These are phyloP conservation scores for Rhynchosporium agropyri DNA, from an alignment of 2,329 filamentous ascomycete genomes.

Conservation along the genomic window DNA sequence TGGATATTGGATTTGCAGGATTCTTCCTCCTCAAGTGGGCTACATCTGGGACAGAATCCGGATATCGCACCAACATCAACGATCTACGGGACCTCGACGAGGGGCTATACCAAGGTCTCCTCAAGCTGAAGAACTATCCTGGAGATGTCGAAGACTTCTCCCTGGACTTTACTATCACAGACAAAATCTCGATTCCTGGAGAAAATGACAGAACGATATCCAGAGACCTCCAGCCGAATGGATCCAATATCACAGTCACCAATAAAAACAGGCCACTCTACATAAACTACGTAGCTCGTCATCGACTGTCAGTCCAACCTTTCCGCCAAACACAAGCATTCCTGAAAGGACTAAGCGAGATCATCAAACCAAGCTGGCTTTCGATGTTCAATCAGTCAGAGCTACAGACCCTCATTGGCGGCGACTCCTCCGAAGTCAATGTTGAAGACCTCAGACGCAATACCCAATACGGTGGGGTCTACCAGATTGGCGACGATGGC, in stretches of 20 bases:
- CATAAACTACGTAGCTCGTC: constrained; percentile 86
- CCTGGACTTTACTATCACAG: constrained; percentile 87
- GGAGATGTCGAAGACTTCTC: constrained; percentile 80
- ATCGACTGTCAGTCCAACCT: constrained; percentile 81
- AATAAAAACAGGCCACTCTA: constrained; percentile 95
- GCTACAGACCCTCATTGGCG: constrained; percentile 89
- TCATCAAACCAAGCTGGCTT: constrained; percentile 91
- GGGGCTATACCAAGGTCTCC: constrained; percentile 83
- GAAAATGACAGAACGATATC: constrained; percentile 64
- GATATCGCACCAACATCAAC: constrained; percentile 90
- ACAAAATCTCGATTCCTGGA: constrained; percentile 57
- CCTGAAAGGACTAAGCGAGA: constrained; percentile 78
- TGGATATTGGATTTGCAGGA: constrained; percentile 89
- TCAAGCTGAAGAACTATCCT: constrained; percentile 80
- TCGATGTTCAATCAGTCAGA: constrained; percentile 99
- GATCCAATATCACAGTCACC: constrained; percentile 77
- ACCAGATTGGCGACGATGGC: constrained; percentile 85
- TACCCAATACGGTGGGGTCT: constrained; percentile 86
- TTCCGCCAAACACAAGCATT: constrained; percentile 84
- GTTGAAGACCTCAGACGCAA: constrained; percentile 82
- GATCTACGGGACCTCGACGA: constrained; percentile 92
- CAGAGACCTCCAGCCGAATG: constrained; percentile 74
- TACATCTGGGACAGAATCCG: constrained; percentile 65
- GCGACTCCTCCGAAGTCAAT: constrained; percentile 83
- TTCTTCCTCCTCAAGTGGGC: constrained; percentile 98